phyloP scores from a whole-genome alignment of 805 yeast genomes.

The Candida argentea region DNA sequence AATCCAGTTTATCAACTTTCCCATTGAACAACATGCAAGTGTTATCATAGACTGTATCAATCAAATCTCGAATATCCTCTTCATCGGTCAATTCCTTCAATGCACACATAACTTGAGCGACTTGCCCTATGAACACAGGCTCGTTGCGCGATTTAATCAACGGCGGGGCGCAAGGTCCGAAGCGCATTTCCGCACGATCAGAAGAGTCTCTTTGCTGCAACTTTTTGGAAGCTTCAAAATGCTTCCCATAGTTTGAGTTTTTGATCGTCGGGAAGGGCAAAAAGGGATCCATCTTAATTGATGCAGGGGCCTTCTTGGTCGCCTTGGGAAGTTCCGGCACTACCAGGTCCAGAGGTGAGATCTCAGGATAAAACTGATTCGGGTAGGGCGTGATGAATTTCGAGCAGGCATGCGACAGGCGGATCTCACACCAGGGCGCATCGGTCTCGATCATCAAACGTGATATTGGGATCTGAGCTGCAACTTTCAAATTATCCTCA shows the following conservation, averaged over 20 bases:
- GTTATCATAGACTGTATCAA: slow-evolving; percentile 27
- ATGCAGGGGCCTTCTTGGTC: slow-evolving; percentile 9
- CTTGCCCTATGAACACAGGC: slow-evolving; percentile 77
- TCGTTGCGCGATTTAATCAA: slow-evolving; percentile 82
- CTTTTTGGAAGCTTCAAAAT: slow-evolving; percentile 8
- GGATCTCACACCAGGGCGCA: slow-evolving; percentile 97
- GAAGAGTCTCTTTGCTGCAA: slow-evolving; percentile 4
- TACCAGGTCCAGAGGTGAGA: slow-evolving; percentile 1
- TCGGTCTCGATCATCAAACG: slow-evolving; percentile 82
- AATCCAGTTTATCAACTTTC: slow-evolving; percentile 1
- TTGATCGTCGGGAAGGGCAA: slow-evolving; percentile 58
- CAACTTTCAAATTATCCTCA: slow-evolving; percentile 61
- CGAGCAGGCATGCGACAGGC: slow-evolving; percentile 72
- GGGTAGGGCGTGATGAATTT: slow-evolving; percentile 46
- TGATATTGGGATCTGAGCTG: slow-evolving; percentile 55
- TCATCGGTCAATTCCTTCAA: slow-evolving; percentile 20
- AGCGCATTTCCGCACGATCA: slow-evolving; percentile 5
- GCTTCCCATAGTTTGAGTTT: slow-evolving; percentile 45
- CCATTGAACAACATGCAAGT: slow-evolving; percentile 21
- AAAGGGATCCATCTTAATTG: slow-evolving; percentile 33
- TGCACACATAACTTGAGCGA: slow-evolving; percentile 44
- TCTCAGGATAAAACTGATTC: slow-evolving; percentile 42
- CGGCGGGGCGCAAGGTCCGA: slow-evolving; percentile 27
- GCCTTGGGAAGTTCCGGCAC: slow-evolving; percentile 1
- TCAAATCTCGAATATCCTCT: slow-evolving; percentile 19